A percentile compares a stretch with the other conserved stretches of the same genome.
Evolutionary conservation across 495 filamentous ascomycete species (phyloP).

Genomic region (Hypoxylon rickii): DNA sequence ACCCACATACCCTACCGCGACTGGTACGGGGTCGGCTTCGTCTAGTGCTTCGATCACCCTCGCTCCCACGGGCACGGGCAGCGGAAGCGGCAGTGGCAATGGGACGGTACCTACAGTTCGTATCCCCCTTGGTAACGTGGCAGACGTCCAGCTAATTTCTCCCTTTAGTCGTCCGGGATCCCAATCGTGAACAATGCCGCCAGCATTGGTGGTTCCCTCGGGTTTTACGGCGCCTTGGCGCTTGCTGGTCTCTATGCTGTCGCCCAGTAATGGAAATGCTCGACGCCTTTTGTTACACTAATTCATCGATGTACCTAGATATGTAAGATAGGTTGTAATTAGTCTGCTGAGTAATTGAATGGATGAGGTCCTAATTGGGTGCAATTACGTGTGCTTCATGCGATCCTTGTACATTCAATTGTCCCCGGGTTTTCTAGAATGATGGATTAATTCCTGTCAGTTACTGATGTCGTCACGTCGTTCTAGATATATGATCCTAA

Average conservation of each 20-base stretch:
- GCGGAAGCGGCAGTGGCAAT: conserved; percentile 5
- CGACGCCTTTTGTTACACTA: too few species aligned
- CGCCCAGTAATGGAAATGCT: conserved; percentile 18
- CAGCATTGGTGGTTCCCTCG: conserved; percentile 18
- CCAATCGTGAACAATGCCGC: conserved; percentile 15
- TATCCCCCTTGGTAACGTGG: too few species aligned
- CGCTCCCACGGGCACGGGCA: conserved; percentile 12
- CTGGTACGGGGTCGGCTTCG: conserved; percentile 1
- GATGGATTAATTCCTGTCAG: too few species aligned
- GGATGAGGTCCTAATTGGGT: too few species aligned
- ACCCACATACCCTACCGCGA: conserved; percentile 3
- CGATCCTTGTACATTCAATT: too few species aligned
- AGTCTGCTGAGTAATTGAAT: neutral
- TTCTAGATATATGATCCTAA: too few species aligned
- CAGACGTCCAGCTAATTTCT: too few species aligned
- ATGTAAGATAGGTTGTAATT: neutral
- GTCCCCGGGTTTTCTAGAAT: too few species aligned
- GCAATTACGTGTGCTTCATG: too few species aligned
- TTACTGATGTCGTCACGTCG: too few species aligned
- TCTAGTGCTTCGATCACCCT: conserved; percentile 1
- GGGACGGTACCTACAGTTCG: conserved; percentile 27
- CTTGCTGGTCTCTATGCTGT: conserved; percentile 25
- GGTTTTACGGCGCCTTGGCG: conserved; percentile 30
- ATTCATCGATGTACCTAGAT: neutral
- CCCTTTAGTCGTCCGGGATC: conserved; percentile 23